Conservation (phyloP, 257 asterid species). For the Thymus quinquecostatus region DNA sequence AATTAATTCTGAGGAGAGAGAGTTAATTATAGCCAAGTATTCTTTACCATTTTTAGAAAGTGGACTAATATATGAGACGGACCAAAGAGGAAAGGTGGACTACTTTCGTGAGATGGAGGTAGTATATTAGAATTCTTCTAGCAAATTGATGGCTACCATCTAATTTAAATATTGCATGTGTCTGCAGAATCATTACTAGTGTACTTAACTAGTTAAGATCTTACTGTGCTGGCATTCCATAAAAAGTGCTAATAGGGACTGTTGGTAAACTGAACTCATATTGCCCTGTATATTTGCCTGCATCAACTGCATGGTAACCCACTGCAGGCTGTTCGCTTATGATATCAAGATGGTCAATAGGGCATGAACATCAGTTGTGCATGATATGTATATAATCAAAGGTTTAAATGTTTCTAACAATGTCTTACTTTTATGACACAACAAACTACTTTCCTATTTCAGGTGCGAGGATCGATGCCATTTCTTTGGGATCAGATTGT, state of each 20-base stretch:
- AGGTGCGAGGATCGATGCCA: conserved; percentile 99
- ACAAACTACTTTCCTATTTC: conserved; percentile 26
- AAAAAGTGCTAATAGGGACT: not conserved
- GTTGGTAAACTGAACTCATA: conserved; percentile 2
- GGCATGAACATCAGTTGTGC: conserved; percentile 15
- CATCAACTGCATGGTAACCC: conserved; percentile 2
- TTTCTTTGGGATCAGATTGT: conserved; percentile 98
- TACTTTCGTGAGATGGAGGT: too few species aligned
- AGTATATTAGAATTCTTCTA: too few species aligned
- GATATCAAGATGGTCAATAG: conserved; percentile 21
- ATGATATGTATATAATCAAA: conserved; percentile 19
- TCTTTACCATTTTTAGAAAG: too few species aligned
- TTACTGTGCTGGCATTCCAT: not conserved
- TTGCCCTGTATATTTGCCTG: conserved; percentile 18
- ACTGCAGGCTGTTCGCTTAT: conserved; percentile 5
- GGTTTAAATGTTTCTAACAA: not conserved
- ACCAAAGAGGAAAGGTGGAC: too few species aligned
- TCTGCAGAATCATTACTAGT: not conserved
- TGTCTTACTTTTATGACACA: conserved; percentile 25
- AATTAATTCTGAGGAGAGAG: too few species aligned
- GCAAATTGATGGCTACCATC: not conserved
- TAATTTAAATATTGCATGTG: not conserved
- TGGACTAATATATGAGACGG: too few species aligned
- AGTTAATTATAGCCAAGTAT: too few species aligned
- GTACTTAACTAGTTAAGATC: not conserved